These are phyloP conservation scores for Mortierella sp. DNA, from an alignment of 371 early-diverging fungal genomes.

Conservation along the genomic window DNA sequence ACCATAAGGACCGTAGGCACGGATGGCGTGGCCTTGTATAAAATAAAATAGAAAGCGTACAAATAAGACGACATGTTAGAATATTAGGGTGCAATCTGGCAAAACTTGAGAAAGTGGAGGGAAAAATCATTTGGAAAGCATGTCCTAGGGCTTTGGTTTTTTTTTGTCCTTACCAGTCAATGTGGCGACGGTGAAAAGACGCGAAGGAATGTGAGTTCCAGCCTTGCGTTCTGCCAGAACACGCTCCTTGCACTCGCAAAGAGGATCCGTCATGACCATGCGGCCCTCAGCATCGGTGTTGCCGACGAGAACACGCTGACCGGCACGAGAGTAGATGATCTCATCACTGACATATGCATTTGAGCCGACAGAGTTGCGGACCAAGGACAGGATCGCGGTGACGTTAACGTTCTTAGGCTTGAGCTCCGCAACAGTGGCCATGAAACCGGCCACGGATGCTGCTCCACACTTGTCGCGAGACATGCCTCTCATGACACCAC, in stretches of 20 bases:
- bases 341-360: slow-evolving; percentile 88
- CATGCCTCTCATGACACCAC: slow-evolving; percentile 92
- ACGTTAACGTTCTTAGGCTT: slow-evolving; percentile 76
- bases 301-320: slow-evolving; percentile 84
- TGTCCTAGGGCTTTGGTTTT: too few species aligned
- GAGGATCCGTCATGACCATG: slow-evolving; percentile 90
- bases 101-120: not conserved
- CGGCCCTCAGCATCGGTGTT: slow-evolving; percentile 95
- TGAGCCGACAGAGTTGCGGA: slow-evolving; percentile 86
- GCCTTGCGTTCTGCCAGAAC: slow-evolving; percentile 68
- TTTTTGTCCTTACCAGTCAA: slow-evolving; percentile 75
- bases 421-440: slow-evolving; percentile 75
- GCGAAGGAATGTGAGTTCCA: slow-evolving; percentile 60
- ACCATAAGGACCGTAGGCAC: slow-evolving; percentile 84
- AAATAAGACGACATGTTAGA: not conserved
- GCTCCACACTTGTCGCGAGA: slow-evolving; percentile 94
- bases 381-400: slow-evolving; percentile 78
- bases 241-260: slow-evolving; percentile 81
- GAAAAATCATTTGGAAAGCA: too few species aligned
- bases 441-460: slow-evolving; percentile 86
- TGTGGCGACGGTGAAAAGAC: slow-evolving; percentile 88
- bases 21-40: slow-evolving; percentile 76
- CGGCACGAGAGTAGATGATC: slow-evolving; percentile 81
- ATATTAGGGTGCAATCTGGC: too few species aligned
- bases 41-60: too few species aligned